Conservation (phyloP, 306 rosid species). For the Vachellia pachyceras region DNA sequence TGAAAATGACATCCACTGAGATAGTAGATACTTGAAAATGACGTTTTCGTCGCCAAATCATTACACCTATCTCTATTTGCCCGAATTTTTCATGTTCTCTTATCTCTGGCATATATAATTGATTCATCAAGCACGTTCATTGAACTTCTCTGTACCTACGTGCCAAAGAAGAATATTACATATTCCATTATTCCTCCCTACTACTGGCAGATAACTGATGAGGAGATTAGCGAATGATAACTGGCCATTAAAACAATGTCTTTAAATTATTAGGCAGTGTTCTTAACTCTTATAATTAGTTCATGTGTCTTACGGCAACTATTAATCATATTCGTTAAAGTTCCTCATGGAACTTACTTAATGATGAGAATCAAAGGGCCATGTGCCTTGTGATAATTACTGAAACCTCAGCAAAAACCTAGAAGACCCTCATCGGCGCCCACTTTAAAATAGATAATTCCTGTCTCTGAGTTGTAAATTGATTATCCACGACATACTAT, state of each 20-base stretch:
- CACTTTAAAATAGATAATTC: constrained; percentile 30
- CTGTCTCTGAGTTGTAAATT: constrained; percentile 41
- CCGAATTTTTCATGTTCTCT: constrained; percentile 14
- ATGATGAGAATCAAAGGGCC: constrained; percentile 42
- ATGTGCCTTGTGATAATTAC: constrained; percentile 60
- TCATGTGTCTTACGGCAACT: constrained; percentile 39
- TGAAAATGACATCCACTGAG: constrained; percentile 13
- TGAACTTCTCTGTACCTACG: constrained; percentile 29
- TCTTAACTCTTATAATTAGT: constrained; percentile 47
- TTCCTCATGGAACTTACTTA: constrained; percentile 41
- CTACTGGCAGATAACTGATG: neutral
- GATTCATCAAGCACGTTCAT: constrained; percentile 31
- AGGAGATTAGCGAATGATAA: neutral
- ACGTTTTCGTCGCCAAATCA: constrained; percentile 32
- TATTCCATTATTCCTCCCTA: constrained; percentile 23
- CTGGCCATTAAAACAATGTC: constrained; percentile 1
- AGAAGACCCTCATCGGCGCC: constrained; percentile 21
- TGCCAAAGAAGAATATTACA: constrained; percentile 6
- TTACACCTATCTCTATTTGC: constrained; percentile 23
- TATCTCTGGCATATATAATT: constrained; percentile 24
- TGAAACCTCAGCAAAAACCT: constrained; percentile 25
- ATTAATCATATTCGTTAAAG: constrained; percentile 34
- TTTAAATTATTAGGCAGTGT: neutral
- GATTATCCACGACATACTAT: neutral
- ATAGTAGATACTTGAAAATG: constrained; percentile 34